Evolutionary conservation across 257 asterid species (phyloP).

Genomic region (Scutellaria barbata): DNA sequence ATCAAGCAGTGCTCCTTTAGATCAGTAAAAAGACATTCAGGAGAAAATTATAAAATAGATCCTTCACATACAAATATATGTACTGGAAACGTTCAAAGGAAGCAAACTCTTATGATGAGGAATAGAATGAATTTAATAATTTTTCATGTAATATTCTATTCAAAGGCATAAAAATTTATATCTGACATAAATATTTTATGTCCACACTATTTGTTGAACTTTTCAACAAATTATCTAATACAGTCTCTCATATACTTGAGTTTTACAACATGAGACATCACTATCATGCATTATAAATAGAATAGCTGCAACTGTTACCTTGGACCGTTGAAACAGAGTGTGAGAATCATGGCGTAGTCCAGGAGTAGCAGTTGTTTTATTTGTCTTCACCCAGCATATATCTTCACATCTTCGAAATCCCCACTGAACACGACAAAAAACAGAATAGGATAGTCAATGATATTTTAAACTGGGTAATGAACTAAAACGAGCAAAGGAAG

Average conservation of each 20-base stretch:
- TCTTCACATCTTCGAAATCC: constrained; percentile 99
- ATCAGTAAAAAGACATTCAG: constrained; percentile 35
- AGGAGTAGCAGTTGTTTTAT: constrained; percentile 90
- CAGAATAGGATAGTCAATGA: background rate
- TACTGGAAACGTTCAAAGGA: background rate
- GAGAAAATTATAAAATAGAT: constrained; percentile 22
- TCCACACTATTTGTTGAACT: constrained; percentile 7
- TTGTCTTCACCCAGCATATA: constrained; percentile 99
- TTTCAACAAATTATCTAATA: constrained; percentile 15
- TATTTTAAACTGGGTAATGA: constrained; percentile 14
- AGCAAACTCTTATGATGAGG: no score
- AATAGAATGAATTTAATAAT: no score
- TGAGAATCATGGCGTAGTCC: constrained; percentile 98
- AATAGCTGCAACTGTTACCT: constrained; percentile 54
- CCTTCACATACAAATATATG: constrained; percentile 23
- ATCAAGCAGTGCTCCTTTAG: constrained; percentile 94
- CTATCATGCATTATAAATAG: constrained; percentile 7
- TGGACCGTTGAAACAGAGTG: constrained; percentile 92
- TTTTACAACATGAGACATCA: constrained; percentile 20
- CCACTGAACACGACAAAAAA: constrained; percentile 65
- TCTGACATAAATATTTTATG: background rate
- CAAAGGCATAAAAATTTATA: constrained; percentile 11
- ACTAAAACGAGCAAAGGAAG: constrained; percentile 16
- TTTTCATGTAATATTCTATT: background rate
- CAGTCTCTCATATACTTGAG: constrained; percentile 9